Evolutionary conservation across 148 eudicot genomes (phyloP).

Genomic region (Rhododendron mucronatum): DNA sequence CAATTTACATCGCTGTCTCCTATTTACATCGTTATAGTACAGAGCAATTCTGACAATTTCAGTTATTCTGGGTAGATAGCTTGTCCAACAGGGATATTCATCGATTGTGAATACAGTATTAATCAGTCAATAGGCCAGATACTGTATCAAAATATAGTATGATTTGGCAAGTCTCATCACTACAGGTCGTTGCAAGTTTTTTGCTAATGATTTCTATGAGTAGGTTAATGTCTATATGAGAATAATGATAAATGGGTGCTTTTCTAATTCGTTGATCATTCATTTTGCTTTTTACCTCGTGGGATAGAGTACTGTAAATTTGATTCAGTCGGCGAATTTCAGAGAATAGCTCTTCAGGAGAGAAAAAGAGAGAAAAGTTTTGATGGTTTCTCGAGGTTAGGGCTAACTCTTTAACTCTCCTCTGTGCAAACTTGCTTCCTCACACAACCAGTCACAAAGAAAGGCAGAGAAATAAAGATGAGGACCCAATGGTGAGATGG

Average conservation of each 20-base stretch:
- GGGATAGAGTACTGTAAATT: neutral
- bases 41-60: neutral
- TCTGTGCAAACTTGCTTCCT: neutral
- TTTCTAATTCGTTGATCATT: neutral
- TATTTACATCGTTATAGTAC: neutral
- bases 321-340: neutral
- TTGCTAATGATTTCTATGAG: neutral
- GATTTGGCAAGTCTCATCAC: neutral
- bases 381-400: neutral
- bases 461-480: no score
- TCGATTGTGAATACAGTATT: neutral
- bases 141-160: neutral
- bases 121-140: neutral
- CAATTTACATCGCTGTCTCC: neutral
- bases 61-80: neutral
- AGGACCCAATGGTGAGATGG: neutral
- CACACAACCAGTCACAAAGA: no score
- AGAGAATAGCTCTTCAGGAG: no score
- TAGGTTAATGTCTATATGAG: neutral
- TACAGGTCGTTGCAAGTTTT: neutral
- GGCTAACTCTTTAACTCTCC: neutral
- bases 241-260: neutral
- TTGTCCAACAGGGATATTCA: neutral
- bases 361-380: neutral
- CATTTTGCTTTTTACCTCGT: no score